Evolutionary conservation across 345 rosid genomes (phyloP), one percentile per base, ranked within the genome.

Genomic region (Abelmoschus esculentus): DNA sequence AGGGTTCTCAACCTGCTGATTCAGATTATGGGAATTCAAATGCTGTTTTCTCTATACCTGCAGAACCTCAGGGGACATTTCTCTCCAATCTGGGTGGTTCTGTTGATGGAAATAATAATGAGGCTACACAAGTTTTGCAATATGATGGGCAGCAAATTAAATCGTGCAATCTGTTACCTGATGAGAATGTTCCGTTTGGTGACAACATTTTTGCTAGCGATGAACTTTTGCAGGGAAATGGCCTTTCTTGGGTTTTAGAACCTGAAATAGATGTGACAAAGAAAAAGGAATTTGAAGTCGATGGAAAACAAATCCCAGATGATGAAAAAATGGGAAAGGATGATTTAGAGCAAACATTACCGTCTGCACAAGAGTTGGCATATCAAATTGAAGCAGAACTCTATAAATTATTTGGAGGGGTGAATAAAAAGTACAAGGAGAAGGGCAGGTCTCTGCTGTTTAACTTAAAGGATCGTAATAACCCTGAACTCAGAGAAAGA

Each of bases 181-280:
- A 80, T 59, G 97, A 83, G 60, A 86, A 90, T 75, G 81, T 78
- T 80, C 76, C 96, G 52, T 85, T 87, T 72, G 61, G 90, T 69
- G 97, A 92, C 42, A 82, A 79, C 70, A 82, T 90, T 72, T 87
- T 90, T 83, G 86, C 83, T 49, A 83, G 80, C 70, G 99, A 95
- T 86, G 99, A 95, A 54, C 93, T 95, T 74, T 77, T 95, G 80
- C 98, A 87, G 79, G 97, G 96, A 64, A 91, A 95, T 74, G 99
- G 98, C 22, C 86, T 96, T 69, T 85, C 97, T 58, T 95, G 98
- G 98, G 86, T 81, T 7, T 29, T 90, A 82, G 97, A 85, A 50
- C 71, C 93, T 58, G 86, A 74, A 49, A 46, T 63, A 42, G 85
- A 74, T 32, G 70, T 79, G 52, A 72, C 61, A 34, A 87, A 79